These are phyloP conservation scores for Ceratocystis destructans DNA, from an alignment of 2,329 filamentous ascomycete genomes.

Conservation along the genomic window DNA sequence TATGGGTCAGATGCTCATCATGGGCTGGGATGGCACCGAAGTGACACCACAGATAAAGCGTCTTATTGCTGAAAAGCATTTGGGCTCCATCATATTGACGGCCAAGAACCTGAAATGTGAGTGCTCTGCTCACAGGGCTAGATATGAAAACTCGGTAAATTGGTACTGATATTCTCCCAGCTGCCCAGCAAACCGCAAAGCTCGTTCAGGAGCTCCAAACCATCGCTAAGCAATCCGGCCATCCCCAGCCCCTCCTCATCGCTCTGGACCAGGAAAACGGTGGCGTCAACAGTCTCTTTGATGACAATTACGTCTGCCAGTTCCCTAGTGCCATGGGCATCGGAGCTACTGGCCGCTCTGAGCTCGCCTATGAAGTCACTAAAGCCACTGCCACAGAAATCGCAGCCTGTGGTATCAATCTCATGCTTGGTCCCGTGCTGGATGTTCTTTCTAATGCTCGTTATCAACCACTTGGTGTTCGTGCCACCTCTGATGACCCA, in stretches of 20 bases:
- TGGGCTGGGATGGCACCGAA: constrained; percentile 76
- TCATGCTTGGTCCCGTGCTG: constrained; percentile 84
- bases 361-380: constrained; percentile 77
- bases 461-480: constrained; percentile 79
- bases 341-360: constrained; percentile 75
- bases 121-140: constrained; percentile 22
- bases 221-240: constrained; percentile 79
- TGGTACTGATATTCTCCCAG: constrained; percentile 33
- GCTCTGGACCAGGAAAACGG: constrained; percentile 96
- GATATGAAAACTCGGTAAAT: not conserved
- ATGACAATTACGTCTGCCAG: constrained; percentile 89
- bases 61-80: constrained; percentile 69
- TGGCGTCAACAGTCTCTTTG: constrained; percentile 90
- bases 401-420: constrained; percentile 83
- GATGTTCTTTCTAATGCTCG: constrained; percentile 89
- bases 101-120: constrained; percentile 76
- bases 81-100: constrained; percentile 75
- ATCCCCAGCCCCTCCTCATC: constrained; percentile 78
- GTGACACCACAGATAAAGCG: constrained; percentile 71
- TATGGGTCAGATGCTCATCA: constrained; percentile 65
- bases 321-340: constrained; percentile 96
- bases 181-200: constrained; percentile 76
- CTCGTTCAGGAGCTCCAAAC: constrained; percentile 85
- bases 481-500: constrained; percentile 82
- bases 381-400: constrained; percentile 89